phyloP scores from a whole-genome alignment of 441 rosid species.

The Gossypium davidsonii region DNA sequence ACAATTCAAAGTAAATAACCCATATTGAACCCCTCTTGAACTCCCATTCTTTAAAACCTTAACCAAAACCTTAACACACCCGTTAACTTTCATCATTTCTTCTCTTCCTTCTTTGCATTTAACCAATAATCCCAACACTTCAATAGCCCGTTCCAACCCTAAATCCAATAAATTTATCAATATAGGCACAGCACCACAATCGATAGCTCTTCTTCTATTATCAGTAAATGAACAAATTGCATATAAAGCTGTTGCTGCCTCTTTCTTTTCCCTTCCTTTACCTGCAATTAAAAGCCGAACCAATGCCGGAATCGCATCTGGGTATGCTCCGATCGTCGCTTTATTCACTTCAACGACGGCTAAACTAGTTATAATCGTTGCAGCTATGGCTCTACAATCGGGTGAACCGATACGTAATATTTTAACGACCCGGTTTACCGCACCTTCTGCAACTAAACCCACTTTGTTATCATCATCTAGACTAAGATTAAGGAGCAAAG shows the following conservation, averaged over 20 bases:
- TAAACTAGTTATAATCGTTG: slow-evolving; percentile 77
- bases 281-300: slow-evolving; percentile 52
- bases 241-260: slow-evolving; percentile 79
- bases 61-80: slow-evolving; percentile 53
- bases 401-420: slow-evolving; percentile 50
- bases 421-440: slow-evolving; percentile 45
- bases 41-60: slow-evolving; percentile 55
- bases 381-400: slow-evolving; percentile 65
- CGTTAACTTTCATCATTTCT: slow-evolving; percentile 47
- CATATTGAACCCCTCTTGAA: slow-evolving; percentile 58
- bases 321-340: slow-evolving; percentile 75
- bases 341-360: slow-evolving; percentile 93
- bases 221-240: slow-evolving; percentile 70
- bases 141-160: slow-evolving; percentile 76
- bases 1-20: slow-evolving; percentile 54
- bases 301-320: slow-evolving; percentile 53
- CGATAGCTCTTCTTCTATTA: slow-evolving; percentile 57
- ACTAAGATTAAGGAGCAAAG: slow-evolving; percentile 67
- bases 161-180: slow-evolving; percentile 45
- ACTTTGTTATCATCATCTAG: slow-evolving; percentile 88
- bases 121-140: slow-evolving; percentile 72
- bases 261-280: slow-evolving; percentile 67
- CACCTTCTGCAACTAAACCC: slow-evolving; percentile 92
- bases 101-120: slow-evolving; percentile 85
- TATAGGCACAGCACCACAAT: slow-evolving; percentile 65